phyloP scores from a whole-genome alignment of 164 flowering plant genomes.

The Echeveria elegans region DNA sequence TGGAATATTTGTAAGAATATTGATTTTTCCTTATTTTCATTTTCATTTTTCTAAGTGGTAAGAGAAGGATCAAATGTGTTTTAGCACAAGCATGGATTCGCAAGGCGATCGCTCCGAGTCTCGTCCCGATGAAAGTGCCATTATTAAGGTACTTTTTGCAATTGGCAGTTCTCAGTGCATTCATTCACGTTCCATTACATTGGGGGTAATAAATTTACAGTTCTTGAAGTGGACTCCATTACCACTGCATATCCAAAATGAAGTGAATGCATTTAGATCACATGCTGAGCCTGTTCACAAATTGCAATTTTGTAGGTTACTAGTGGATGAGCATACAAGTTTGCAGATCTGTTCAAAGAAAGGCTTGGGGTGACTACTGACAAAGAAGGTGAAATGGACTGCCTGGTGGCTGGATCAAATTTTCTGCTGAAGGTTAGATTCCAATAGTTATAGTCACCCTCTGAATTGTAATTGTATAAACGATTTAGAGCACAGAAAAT shows the following conservation, averaged over 20 bases:
- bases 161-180: not conserved
- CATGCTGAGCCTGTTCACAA: not conserved
- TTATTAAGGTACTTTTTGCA: conserved; percentile 60
- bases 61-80: not conserved
- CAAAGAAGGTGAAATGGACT: conserved; percentile 97
- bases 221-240: not conserved
- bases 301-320: conserved; percentile 64
- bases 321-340: conserved; percentile 97
- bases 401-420: conserved; percentile 95
- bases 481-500: not conserved
- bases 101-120: conserved; percentile 33
- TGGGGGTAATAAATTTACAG: not conserved
- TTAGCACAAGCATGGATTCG: conserved; percentile 32
- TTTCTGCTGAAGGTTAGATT: conserved; percentile 77
- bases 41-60: conserved; percentile 21
- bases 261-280: not conserved
- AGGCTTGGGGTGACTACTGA: conserved; percentile 88
- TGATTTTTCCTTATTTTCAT: not conserved
- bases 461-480: not conserved
- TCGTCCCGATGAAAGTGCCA: conserved; percentile 37
- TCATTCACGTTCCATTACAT: not conserved
- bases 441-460: not conserved
- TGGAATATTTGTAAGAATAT: not conserved
- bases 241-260: not conserved
- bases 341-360: conserved; percentile 87